Evolutionary conservation across 768 basidiomycete genomes (phyloP), one percentile per base, ranked within the genome.

Genomic region (Auriscalpium vulgare): DNA sequence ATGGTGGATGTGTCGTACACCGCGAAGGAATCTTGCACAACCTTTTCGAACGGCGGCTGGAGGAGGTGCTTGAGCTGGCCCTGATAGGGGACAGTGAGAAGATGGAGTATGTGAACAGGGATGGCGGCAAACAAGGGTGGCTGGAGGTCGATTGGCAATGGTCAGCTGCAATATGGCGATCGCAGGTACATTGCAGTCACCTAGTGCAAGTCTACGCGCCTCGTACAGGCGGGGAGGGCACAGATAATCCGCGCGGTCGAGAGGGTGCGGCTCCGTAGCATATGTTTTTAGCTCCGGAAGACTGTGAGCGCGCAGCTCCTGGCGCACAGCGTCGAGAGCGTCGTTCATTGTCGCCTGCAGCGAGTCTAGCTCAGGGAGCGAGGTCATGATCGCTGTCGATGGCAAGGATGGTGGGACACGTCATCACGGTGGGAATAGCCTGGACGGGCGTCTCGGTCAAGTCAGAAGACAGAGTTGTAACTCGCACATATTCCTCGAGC

Each of bases 291-390:
- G 29, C 19, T 47, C 45, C 7, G 53, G 53, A 8, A 54, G 45
- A 10, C 7, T 14, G 46, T 54, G 29, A n/a, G 21, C 17, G 10
- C 21, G 17, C 5, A 54, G 35, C 53, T 54, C 53, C 10, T 47
- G 45, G 29, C 53, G 53, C 16, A 63, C 44, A 44, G 50, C 60
- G 61, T 36, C 51, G 46, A 37, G 53, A 36, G 54, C 62, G 61
- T 6, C 59, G 59, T 54, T 66, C 62, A 37, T 59, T 48, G 34
- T 60, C 40, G 19, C 62, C 62, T n/a, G 66, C 63, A 51, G 44
- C 56, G 62, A 38, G 45, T 47, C 47, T n/a, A 53, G 37, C 45
- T 45, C 47, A 8, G 29, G 19, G 17, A 53, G 34, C 23, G 23
- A 29, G 29, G 29, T 29, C 29, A 29, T 29, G 29, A 29, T 29